These are phyloP conservation scores for Zanthoxylum bungeanum DNA, from an alignment of 345 rosid genomes.

Conservation along the genomic window DNA sequence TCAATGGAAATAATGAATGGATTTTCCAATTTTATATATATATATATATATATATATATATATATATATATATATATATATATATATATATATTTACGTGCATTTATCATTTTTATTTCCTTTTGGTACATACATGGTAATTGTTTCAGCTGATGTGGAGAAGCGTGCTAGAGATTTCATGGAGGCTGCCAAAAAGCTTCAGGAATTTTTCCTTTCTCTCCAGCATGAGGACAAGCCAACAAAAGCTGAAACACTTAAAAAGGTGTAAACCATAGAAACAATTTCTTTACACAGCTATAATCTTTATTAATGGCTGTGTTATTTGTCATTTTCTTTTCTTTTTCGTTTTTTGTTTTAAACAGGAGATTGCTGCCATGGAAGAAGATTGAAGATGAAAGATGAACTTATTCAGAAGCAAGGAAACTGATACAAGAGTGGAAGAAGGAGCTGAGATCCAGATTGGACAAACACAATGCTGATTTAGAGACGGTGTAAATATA, in stretches of 20 bases:
- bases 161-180: constrained; percentile 87
- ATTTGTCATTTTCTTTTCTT: background rate
- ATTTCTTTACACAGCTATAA: background rate
- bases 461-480: constrained; percentile 52
- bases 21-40: no score
- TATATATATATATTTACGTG: no score
- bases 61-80: no score
- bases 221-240: constrained; percentile 61
- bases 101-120: no score
- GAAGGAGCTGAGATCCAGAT: constrained; percentile 56
- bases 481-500: constrained; percentile 53
- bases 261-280: constrained; percentile 59
- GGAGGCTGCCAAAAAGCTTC: constrained; percentile 97
- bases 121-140: background rate
- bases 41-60: no score
- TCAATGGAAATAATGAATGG: no score
- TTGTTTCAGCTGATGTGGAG: constrained; percentile 68
- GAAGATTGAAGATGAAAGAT: constrained; percentile 60
- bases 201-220: constrained; percentile 67
- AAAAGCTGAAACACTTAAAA: constrained; percentile 49
- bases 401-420: constrained; percentile 70
- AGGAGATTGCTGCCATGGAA: constrained; percentile 83
- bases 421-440: constrained; percentile 53
- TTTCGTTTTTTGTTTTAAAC: background rate
- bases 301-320: background rate